Conservation (phyloP, 2,329 filamentous ascomycete species). For the Lasiodiplodia gonubiensis region DNA sequence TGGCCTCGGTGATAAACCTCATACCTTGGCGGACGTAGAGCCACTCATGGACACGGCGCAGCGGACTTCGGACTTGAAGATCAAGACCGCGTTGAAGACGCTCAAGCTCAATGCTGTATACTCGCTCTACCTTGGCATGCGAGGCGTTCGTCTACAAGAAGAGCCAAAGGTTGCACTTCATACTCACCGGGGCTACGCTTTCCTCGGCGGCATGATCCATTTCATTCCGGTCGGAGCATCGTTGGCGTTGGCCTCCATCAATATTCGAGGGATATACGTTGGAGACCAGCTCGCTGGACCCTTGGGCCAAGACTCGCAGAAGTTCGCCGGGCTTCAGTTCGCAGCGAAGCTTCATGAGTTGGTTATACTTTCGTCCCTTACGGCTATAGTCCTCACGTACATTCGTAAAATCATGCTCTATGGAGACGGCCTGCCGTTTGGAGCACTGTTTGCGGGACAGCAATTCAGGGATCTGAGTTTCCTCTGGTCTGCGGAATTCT, state of each 20-base stretch:
- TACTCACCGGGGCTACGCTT: background rate
- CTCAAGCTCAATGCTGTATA: too few species aligned
- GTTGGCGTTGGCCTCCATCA: slow-evolving; percentile 33
- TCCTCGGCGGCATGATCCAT: slow-evolving; percentile 30
- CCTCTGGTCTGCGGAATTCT: slow-evolving; percentile 35
- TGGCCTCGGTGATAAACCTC: too few species aligned
- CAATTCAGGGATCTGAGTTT: slow-evolving; percentile 35
- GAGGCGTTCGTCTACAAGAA: background rate
- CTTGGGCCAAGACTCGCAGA: slow-evolving; percentile 34
- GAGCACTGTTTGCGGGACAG: slow-evolving; percentile 34
- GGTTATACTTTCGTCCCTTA: slow-evolving; percentile 36
- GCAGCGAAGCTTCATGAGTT: slow-evolving; percentile 37
- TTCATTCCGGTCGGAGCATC: slow-evolving; percentile 32
- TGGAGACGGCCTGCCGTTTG: slow-evolving; percentile 35
- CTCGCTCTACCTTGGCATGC: too few species aligned
- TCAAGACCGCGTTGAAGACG: too few species aligned
- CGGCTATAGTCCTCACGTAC: slow-evolving; percentile 34
- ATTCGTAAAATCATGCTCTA: slow-evolving; percentile 33
- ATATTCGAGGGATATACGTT: slow-evolving; percentile 34
- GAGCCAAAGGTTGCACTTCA: background rate
- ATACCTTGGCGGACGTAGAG: too few species aligned
- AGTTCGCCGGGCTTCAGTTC: slow-evolving; percentile 36
- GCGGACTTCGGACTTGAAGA: too few species aligned
- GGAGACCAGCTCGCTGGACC: slow-evolving; percentile 33
- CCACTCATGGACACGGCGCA: too few species aligned